Conservation (phyloP, 31 red algal genomes). For the Porphyra umbilicalis region DNA sequence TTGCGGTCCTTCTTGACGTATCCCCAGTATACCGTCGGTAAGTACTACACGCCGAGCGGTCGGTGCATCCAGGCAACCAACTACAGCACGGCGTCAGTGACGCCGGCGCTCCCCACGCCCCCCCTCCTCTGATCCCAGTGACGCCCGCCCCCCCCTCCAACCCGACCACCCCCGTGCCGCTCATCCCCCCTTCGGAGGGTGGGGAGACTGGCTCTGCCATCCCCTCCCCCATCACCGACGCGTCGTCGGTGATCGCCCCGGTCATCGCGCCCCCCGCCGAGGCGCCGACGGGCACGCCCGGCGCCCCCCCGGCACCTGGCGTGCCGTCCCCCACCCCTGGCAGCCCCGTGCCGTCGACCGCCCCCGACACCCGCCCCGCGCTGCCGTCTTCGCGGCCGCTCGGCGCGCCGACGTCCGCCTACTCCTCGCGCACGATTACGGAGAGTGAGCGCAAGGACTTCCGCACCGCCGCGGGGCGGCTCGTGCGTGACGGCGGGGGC, state of each 20-base stretch:
- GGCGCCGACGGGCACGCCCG: neutral
- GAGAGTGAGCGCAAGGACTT: constrained; percentile 68
- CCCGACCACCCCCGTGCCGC: neutral
- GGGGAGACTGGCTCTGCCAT: neutral
- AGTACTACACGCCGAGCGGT: constrained; percentile 98
- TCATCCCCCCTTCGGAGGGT: neutral
- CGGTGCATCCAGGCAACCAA: constrained; percentile 88
- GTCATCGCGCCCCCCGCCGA: neutral
- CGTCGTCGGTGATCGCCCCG: neutral
- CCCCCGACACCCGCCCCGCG: neutral
- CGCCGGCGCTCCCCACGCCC: constrained; percentile 49
- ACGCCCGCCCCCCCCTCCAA: neutral
- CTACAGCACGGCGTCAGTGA: constrained; percentile 48
- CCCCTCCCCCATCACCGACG: neutral
- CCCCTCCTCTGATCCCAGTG: constrained; percentile 28
- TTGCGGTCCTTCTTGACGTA: neutral
- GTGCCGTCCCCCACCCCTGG: too few relatives aligned
- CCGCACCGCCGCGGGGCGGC: constrained; percentile 53
- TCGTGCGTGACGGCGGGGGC: constrained; percentile 84
- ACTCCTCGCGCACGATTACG: neutral
- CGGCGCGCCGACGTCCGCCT: neutral
- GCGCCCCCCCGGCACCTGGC: neutral
- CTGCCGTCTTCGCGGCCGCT: neutral
- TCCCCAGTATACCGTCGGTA: constrained; percentile 66
- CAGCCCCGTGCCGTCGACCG: too few relatives aligned